Conservation (phyloP, 306 rosid species). For the Inga leiocalycina region DNA sequence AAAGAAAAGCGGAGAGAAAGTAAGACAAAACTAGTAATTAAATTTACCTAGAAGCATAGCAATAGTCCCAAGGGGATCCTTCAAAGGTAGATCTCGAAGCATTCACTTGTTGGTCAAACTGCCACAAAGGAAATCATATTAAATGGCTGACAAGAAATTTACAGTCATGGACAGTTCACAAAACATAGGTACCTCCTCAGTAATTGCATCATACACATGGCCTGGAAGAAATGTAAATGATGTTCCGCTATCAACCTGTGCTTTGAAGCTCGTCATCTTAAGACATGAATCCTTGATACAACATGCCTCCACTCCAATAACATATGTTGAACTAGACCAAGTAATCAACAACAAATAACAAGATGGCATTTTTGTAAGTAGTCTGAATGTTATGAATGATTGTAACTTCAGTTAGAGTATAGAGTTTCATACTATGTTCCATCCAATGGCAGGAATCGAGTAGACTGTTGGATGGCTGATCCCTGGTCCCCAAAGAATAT, state of each 20-base stretch:
- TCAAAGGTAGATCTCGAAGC: slow-evolving; percentile 58
- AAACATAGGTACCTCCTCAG: slow-evolving; percentile 62
- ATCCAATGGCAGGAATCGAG: slow-evolving; percentile 71
- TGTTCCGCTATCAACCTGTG: slow-evolving; percentile 85
- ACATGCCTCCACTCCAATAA: slow-evolving; percentile 75
- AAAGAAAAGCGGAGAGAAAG: not conserved
- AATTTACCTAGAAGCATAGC: slow-evolving; percentile 71
- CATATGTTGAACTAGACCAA: slow-evolving; percentile 70
- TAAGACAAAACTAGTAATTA: slow-evolving; percentile 21
- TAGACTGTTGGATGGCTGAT: slow-evolving; percentile 65
- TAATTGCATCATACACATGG: slow-evolving; percentile 61
- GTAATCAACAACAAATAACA: slow-evolving; percentile 38
- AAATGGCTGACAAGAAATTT: slow-evolving; percentile 34
- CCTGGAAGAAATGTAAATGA: slow-evolving; percentile 91
- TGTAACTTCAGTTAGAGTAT: slow-evolving; percentile 22
- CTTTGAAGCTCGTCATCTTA: slow-evolving; percentile 64
- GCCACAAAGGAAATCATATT: slow-evolving; percentile 38
- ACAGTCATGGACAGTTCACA: slow-evolving; percentile 22
- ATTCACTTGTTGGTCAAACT: slow-evolving; percentile 79
- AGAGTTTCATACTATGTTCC: slow-evolving; percentile 64
- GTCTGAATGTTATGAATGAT: slow-evolving; percentile 22
- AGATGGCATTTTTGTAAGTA: slow-evolving; percentile 1
- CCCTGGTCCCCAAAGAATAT: slow-evolving; percentile 91
- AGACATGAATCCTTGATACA: slow-evolving; percentile 73
- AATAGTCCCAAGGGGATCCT: slow-evolving; percentile 84